Percentiles rank a stretch among this genome's conserved stretches.
Conservation (phyloP, 768 basidiomycete genomes). For the Tylopilus plumbeoviolaceoides region DNA sequence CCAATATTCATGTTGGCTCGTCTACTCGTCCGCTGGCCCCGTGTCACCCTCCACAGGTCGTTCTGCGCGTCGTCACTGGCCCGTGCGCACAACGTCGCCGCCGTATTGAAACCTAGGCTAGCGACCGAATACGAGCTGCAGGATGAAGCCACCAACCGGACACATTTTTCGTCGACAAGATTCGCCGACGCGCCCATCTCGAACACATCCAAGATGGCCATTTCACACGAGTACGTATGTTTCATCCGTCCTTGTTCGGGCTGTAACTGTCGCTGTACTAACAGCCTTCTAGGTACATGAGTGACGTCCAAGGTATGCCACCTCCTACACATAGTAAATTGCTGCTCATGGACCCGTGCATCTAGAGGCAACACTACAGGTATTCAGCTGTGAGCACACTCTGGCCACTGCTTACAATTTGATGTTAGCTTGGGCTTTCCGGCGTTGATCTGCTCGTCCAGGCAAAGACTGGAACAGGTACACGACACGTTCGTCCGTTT, state of each 20-base stretch:
- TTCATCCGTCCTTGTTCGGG: neutral
- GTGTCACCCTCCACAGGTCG: constrained; percentile 14
- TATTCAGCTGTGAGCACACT: constrained; percentile 6
- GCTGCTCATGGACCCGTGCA: neutral
- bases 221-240: constrained; percentile 40
- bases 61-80: constrained; percentile 12
- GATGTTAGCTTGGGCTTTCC: constrained; percentile 34
- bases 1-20: constrained; percentile 16
- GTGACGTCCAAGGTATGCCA: constrained; percentile 43
- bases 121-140: constrained; percentile 2
- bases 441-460: constrained; percentile 48
- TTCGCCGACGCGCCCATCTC: constrained; percentile 37
- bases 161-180: constrained; percentile 27
- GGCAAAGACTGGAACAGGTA: constrained; percentile 60
- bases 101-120: constrained; percentile 9
- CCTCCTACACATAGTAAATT: neutral
- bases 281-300: constrained; percentile 35
- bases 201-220: constrained; percentile 36
- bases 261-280: constrained; percentile 15
- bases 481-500: constrained; percentile 10
- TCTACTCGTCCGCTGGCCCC: constrained; percentile 23
- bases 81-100: constrained; percentile 7
- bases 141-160: constrained; percentile 17
- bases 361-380: constrained; percentile 40
- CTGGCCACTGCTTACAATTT: constrained; percentile 2